Conservation (phyloP, 73 alveolate genomes). For the Paramecium pentaurelia region DNA sequence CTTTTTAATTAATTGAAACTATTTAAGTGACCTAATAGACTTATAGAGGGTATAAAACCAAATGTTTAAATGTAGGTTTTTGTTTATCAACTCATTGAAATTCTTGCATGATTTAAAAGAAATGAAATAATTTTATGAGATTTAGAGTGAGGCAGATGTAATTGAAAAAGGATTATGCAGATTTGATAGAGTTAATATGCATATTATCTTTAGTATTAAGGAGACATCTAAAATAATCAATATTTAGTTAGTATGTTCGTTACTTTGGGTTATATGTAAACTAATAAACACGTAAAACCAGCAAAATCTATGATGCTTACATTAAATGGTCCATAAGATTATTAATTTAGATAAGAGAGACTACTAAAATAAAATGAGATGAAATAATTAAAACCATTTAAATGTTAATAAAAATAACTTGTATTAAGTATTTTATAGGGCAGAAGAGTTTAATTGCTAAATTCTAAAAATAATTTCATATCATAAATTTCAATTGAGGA, state of each 20-base stretch:
- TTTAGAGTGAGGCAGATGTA: background rate
- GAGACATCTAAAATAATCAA: background rate
- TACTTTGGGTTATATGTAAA: background rate
- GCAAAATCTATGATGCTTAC: background rate
- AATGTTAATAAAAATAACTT: background rate
- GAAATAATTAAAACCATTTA: background rate
- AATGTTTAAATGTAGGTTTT: background rate
- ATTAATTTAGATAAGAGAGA: background rate
- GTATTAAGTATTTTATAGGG: background rate
- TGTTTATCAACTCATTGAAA: slow-evolving; percentile 2
- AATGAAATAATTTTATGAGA: background rate
- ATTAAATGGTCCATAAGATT: background rate
- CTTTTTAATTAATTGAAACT: background rate
- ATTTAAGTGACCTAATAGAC: background rate
- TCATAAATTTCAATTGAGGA: background rate
- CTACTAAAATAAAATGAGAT: background rate
- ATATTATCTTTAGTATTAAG: background rate
- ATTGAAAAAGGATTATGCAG: background rate
- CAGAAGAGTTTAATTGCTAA: background rate
- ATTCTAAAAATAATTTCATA: background rate
- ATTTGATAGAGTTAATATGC: background rate
- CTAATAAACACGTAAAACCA: background rate
- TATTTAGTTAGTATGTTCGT: background rate
- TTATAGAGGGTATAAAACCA: background rate
- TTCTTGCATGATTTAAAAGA: background rate